Percentiles rank a stretch among this genome's conserved stretches.
Conservation (phyloP, 306 rosid genomes). For the Rosa rugosa region DNA sequence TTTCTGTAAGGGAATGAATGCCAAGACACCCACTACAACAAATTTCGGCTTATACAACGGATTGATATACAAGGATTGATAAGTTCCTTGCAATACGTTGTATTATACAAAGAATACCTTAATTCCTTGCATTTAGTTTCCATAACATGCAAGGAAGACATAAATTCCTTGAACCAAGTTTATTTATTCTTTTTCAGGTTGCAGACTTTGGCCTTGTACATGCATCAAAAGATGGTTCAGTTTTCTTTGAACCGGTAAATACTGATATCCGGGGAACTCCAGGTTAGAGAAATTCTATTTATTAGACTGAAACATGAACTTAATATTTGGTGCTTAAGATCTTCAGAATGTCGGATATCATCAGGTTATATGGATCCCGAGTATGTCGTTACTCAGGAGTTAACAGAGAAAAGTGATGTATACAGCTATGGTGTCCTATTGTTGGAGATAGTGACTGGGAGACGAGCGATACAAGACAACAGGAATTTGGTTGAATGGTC, state of each 20-base stretch:
- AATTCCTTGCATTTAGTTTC: too few species aligned
- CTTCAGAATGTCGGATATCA: constrained; percentile 29
- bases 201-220: constrained; percentile 99
- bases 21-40: neutral
- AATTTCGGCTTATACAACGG: too few species aligned
- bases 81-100: too few species aligned
- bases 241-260: constrained; percentile 81
- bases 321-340: constrained; percentile 10
- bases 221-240: constrained; percentile 82
- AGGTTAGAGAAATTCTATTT: constrained; percentile 42
- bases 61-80: too few species aligned
- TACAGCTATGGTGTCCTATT: constrained; percentile 90
- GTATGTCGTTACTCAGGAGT: constrained; percentile 88
- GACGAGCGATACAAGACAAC: constrained; percentile 76
- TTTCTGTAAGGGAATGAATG: neutral
- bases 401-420: constrained; percentile 89
- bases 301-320: constrained; percentile 8
- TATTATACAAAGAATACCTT: too few species aligned
- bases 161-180: neutral
- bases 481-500: constrained; percentile 93
- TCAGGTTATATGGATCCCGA: constrained; percentile 99
- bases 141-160: too few species aligned
- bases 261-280: constrained; percentile 92
- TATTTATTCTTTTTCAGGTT: constrained; percentile 45
- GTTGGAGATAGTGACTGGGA: constrained; percentile 78